Evolutionary conservation across 2,329 filamentous ascomycete genomes (phyloP), one percentile per base, ranked within the genome.

Genomic region (Aspergillus jensenii): DNA sequence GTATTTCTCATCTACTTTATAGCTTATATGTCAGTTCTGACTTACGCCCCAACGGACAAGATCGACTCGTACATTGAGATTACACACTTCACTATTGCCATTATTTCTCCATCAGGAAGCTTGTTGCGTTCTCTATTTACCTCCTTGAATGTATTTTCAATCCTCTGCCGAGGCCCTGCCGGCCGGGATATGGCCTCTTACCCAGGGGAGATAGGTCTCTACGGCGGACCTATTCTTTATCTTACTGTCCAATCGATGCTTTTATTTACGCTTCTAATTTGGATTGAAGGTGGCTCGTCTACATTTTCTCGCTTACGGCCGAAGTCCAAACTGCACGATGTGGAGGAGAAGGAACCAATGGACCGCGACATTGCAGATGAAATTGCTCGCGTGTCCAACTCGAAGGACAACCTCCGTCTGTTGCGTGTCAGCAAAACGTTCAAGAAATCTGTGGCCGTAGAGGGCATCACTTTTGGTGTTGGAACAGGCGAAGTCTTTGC

Each of bases 391-490:
- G 84, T 91, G 25, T 85, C 83, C 21, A 81, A 79, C 52, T 81
- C 81, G 7, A 67, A 79, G 23, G 87, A 92, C 63, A 90, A 90
- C 15, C 84, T 97, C 15, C 85, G 88, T n/a, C 90, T 96, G 4
- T 75, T 90, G 44, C 86, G 96, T 70, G 78, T 96, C 2, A 91
- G 87, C 33, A 97, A 96, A 73, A 81, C 84, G 0, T 97, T 96
- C 65, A 85, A 86, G 14, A 82, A 82, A 60, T 88, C 89, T 64
- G 86, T 87, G 1, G 93, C 91, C 3, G 91, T 97, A n/a, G 88
- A 96, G 65, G 90, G 96, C 66, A 85, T 96, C 43, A 90, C 89
- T 0, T 96, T 97, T 67, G 88, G 89, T 17, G 88, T 97, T 33
- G 84, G 84, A 15, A 86, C 85, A 49, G 89, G 90, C 50, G 89